Percentiles rank a stretch among this genome's conserved stretches.
Conservation (phyloP, 2,329 filamentous ascomycete species). For the Hawksworthiomyces lignivorus region DNA sequence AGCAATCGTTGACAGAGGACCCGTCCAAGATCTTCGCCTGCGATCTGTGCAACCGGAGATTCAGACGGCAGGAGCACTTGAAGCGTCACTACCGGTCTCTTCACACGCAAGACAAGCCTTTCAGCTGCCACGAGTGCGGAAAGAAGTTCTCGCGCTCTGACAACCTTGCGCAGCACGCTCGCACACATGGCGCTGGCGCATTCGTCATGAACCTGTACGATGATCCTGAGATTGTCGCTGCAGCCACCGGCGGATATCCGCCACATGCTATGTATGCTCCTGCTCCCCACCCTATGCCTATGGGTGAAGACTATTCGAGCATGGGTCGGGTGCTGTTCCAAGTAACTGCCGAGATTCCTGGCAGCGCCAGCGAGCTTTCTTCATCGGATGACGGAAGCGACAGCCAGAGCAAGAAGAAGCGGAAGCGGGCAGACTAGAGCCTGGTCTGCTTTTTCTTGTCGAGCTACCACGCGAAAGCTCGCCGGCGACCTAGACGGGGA, state of each 20-base stretch:
- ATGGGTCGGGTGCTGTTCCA: slow-evolving; percentile 77
- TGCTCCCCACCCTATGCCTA: slow-evolving; percentile 26
- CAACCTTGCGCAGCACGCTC: slow-evolving; percentile 91
- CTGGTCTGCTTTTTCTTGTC: too few species aligned
- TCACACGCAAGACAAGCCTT: slow-evolving; percentile 97
- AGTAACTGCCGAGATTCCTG: slow-evolving; percentile 64
- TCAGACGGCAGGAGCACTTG: slow-evolving; percentile 95
- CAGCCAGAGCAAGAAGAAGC: slow-evolving; percentile 63
- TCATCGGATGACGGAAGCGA: slow-evolving; percentile 46
- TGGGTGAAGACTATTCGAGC: slow-evolving; percentile 55
- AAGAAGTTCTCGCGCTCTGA: slow-evolving; percentile 99
- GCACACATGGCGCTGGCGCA: slow-evolving; percentile 84
- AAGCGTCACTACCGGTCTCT: slow-evolving; percentile 98
- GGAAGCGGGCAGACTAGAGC: slow-evolving; percentile 59
- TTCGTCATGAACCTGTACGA: slow-evolving; percentile 87
- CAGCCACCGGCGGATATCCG: slow-evolving; percentile 17
- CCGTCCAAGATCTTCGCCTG: slow-evolving; percentile 98
- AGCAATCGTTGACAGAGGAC: slow-evolving; percentile 96
- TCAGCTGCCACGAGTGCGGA: slow-evolving; percentile 93
- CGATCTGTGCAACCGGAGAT: slow-evolving; percentile 90
- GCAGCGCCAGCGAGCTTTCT: slow-evolving; percentile 52
- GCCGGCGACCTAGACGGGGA: background rate
- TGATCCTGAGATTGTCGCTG: slow-evolving; percentile 47
- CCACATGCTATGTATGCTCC: slow-evolving; percentile 27
- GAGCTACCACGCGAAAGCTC: too few species aligned